Evolutionary conservation across 805 yeast genomes (phyloP).

Genomic region (Schizosaccharomyces lindneri): DNA sequence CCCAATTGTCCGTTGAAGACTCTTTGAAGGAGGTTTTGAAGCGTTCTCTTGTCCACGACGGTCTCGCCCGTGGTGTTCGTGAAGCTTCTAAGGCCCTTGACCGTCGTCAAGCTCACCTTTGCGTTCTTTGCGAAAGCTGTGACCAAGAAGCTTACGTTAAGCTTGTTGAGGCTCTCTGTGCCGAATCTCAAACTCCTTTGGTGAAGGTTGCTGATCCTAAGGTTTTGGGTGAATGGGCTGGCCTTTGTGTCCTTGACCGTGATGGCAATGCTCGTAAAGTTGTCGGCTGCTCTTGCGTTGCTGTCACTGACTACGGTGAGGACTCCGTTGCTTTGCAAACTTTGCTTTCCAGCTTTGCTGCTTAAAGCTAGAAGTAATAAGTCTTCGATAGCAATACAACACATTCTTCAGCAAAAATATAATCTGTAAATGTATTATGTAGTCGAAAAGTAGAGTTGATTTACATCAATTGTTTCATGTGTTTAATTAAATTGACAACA

Average conservation of each 20-base stretch:
- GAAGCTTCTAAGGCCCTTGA: constrained; percentile 98
- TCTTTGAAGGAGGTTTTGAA: constrained; percentile 94
- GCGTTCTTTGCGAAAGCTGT: constrained; percentile 93
- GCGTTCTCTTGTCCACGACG: constrained; percentile 94
- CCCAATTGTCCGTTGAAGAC: constrained; percentile 88
- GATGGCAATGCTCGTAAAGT: constrained; percentile 99
- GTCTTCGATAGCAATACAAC: neutral
- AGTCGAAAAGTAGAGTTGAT: too few species aligned
- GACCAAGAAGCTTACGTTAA: constrained; percentile 91
- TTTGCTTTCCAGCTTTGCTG: constrained; percentile 20
- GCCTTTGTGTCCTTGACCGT: constrained; percentile 94
- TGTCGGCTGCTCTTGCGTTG: constrained; percentile 99
- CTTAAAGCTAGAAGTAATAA: neutral
- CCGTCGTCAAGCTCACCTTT: constrained; percentile 84
- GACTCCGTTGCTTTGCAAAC: constrained; percentile 92
- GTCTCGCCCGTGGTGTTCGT: constrained; percentile 99
- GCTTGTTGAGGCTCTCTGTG: constrained; percentile 97
- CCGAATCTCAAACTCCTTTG: constrained; percentile 89
- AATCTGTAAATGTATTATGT: too few species aligned
- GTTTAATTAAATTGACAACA: too few species aligned
- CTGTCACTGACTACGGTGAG: constrained; percentile 99
- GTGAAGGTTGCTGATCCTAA: constrained; percentile 98
- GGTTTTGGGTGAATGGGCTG: constrained; percentile 99
- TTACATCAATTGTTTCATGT: too few species aligned
- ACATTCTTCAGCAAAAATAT: too few species aligned